Evolutionary conservation across 2,329 filamentous ascomycete genomes (phyloP), one percentile per base, ranked within the genome.

Genomic region (Domatiomyces globalis): DNA sequence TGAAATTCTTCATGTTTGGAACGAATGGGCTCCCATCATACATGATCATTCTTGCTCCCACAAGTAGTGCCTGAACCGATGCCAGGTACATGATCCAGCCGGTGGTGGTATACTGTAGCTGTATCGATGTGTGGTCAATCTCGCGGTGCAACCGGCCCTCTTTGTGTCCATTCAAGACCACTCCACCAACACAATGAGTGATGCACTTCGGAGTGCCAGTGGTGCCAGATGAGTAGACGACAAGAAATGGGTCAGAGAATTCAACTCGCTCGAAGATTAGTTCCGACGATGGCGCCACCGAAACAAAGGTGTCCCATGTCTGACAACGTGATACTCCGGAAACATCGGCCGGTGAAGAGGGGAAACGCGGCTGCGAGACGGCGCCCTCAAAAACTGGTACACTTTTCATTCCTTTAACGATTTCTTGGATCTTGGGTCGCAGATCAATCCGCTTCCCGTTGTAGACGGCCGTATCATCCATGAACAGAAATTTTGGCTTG

Each of bases 141-240:
- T 75, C 69, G 5, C 70, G 65, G 57, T 82, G 77, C 19, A 82
- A 61, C 19, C 63, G 66, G 1, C 69, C 71, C 63, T 94, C 87
- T 62, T 89, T 82, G 43, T 65, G 66, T 1, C 65, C 56, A 33
- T 63, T 67, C 43, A 70, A 54, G 15, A 69, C 50, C 10, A 67
- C 63, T 0, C 67, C 67, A 18, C 68, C 68, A 5, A 66, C 64
- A 0, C 80, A 82, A 64, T 94, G 87, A 2, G 90, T 85, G 56
- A 94, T 92, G 53, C 85, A 88, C 63, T 94, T 94, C 10, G 87
- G 87, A 18, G 78, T 79, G 3, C 87, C 87, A 0, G 87, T 94
- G 0, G 87, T 94, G 1, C 87, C 87, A 1, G 81, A 85, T 0
- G 83, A 78, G 62, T 87, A 94, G 53, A 83, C 85, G 36, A 94